Evolutionary conservation across 1,139 yeast species (phyloP).

Genomic region (Yamadazyma aaseri): DNA sequence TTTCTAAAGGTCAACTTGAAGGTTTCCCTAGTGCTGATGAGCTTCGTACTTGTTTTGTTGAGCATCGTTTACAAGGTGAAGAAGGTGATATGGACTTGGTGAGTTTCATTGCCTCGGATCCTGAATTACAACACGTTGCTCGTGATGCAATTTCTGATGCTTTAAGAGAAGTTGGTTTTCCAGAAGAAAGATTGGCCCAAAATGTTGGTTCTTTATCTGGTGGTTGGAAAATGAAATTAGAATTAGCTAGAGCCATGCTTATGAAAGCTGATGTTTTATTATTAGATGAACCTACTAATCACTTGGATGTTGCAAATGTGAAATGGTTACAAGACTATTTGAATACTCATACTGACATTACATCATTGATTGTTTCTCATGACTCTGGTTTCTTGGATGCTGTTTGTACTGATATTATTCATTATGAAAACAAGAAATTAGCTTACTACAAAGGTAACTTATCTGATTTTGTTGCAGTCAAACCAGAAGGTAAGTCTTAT

Average conservation of each 20-base stretch:
- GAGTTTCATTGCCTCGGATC: constrained; percentile 86
- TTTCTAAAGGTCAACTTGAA: constrained; percentile 94
- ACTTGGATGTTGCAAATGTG: constrained; percentile 91
- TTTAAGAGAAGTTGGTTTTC: constrained; percentile 82
- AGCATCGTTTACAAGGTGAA: constrained; percentile 93
- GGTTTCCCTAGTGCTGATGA: constrained; percentile 93
- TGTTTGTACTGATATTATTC: constrained; percentile 95
- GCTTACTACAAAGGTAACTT: constrained; percentile 96
- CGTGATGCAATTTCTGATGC: constrained; percentile 74
- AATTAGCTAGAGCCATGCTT: constrained; percentile 96
- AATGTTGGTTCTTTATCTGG: constrained; percentile 94
- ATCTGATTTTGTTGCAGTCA: constrained; percentile 84
- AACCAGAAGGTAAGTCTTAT: constrained; percentile 95
- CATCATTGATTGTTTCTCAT: constrained; percentile 94
- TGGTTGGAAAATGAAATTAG: constrained; percentile 99
- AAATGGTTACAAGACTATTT: constrained; percentile 92
- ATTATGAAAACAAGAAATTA: constrained; percentile 91
- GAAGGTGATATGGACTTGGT: constrained; percentile 91
- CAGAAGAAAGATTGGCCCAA: constrained; percentile 84
- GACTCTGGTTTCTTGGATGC: constrained; percentile 95
- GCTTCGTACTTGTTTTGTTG: constrained; percentile 92
- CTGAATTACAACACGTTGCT: constrained; percentile 64
- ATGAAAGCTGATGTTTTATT: constrained; percentile 95
- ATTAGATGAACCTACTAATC: constrained; percentile 98
- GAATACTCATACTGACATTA: constrained; percentile 76